Evolutionary conservation across 345 rosid species (phyloP), one percentile per base, ranked within the genome.

Genomic region (Aquilaria malaccensis): DNA sequence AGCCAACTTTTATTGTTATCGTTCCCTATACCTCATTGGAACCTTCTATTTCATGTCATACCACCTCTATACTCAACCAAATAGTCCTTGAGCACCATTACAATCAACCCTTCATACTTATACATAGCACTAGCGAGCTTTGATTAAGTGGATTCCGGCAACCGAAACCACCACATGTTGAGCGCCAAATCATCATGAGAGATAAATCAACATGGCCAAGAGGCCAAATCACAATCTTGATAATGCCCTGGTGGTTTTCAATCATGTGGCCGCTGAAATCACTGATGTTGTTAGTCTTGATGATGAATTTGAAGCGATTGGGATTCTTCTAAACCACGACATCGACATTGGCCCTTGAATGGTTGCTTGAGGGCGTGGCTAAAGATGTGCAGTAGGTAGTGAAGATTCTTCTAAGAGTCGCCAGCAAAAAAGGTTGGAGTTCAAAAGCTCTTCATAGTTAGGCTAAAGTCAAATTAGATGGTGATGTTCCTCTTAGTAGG

Each of bases 311-410:
- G 78, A 94, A 90, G 76, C 85, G 86, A 2, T 85, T 91, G 11
- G 80, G 67, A 48, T 56, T 78, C 74, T 94, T 97, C 74, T 94
- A 95, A 56, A 94, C 80, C 54, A 69, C 65, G 10, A 94, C 97
- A 13, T 91, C 91, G 10, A 96, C 96, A 48, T 91, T 91, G 9
- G 97, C 83, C 72, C 93, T 74, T 22, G 68, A 94, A 86, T 11
- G 99, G 99, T 0, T 90, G 91, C 81, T 94, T 96, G 15, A 94
- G 75, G 45, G 88, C 89, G 61, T 97, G 89, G 80, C 76, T 78
- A 76, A 91, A 91, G 68, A 94, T 85, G 69, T 94, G 99, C 53
- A 97, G 99, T n/a, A 94, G 78, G 66, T 95, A 73, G 61, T 91
- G 80, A 52, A 94, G 97, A 69, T 80, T 94, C 85, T 94, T 94